These are phyloP conservation scores for Trichothecium sympodiale DNA, from an alignment of 2,329 filamentous ascomycete species.

Conservation along the genomic window DNA sequence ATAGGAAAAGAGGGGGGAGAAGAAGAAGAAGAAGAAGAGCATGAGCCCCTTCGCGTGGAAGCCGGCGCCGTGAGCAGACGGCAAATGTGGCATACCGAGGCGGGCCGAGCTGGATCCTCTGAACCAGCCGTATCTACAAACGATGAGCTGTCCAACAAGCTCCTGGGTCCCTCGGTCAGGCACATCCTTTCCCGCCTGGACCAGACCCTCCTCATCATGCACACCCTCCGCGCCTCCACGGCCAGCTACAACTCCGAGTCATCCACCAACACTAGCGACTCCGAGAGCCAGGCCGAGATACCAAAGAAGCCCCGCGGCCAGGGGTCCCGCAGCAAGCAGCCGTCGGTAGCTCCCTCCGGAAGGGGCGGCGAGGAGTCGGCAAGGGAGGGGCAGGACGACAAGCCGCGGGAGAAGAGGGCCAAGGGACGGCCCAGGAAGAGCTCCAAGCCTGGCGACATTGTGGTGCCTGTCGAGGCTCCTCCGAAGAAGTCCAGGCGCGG, in stretches of 20 bases:
- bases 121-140: slow-evolving; percentile 53
- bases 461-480: background rate
- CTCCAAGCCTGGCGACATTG: background rate
- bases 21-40: slow-evolving; percentile 4
- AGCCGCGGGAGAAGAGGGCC: slow-evolving; percentile 10
- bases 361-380: background rate
- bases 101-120: slow-evolving; percentile 13
- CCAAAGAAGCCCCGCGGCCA: background rate
- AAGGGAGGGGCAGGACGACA: slow-evolving; percentile 9
- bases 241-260: slow-evolving; percentile 27
- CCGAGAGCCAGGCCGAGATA: slow-evolving; percentile 12
- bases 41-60: background rate
- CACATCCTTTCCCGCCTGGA: slow-evolving; percentile 63
- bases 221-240: slow-evolving; percentile 48
- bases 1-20: background rate
- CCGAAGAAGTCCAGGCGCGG: slow-evolving; percentile 14
- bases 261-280: slow-evolving; percentile 22
- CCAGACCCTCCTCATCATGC: slow-evolving; percentile 55
- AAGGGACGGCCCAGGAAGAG: background rate
- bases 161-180: slow-evolving; percentile 59
- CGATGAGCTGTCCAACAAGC: slow-evolving; percentile 52
- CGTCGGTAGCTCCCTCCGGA: background rate
- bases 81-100: background rate
- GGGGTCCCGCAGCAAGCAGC: slow-evolving; percentile 2
- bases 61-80: background rate